Base-by-base conservation (phyloP, 768 basidiomycete genomes). In the Sarcodon aspratus region DNA sequence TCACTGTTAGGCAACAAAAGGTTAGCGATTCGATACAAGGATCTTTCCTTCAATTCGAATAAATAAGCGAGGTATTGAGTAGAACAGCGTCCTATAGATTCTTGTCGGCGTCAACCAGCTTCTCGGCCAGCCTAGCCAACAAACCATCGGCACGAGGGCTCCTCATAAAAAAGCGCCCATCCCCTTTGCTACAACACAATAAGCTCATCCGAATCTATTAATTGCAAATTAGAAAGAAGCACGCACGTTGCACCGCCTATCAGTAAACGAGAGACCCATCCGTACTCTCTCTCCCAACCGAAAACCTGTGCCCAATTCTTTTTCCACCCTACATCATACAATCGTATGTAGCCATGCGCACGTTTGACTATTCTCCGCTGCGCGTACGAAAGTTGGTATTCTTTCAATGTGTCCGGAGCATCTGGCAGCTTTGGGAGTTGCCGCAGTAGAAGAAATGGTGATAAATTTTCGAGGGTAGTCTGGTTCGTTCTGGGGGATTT, bases 381-480 rank as follows among this genome's bases (percentile, higher is more conserved):
- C 3, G 61, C 55, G 50, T 69, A 76, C 0, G 79, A 78, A 2
- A 92, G 68, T 50, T 88, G 82, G 49, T 82, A 75, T 59, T 90
- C 86, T 27, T 78, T 60, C 9, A 84, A 85, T 11, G 84, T 84
- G 53, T 82, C 69, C 1, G 85, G 85, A 31, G 66, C 68, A n/a
- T 67, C 62, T 0, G 80, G 80, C 9, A 85, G 67, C 3, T 75
- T 74, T 33, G 88, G 83, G 27, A 90, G 67, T 56, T 86, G 66
- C 48, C 82, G 78, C 46, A 92, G 69, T 11, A 91, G 69, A 27
- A 84, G 61, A 61, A 85, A 90, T 1, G 85, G 85, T 0, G 85
- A 78, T 36, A 89, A 70, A 49, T 78, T 72, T 59, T 91, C 88
- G 17, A 89, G 53, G 0, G 88, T 91, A n/a, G 88, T 90, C 66